Base-by-base conservation (phyloP, 2,329 filamentous ascomycete genomes). In the Diaporthe velutina region DNA sequence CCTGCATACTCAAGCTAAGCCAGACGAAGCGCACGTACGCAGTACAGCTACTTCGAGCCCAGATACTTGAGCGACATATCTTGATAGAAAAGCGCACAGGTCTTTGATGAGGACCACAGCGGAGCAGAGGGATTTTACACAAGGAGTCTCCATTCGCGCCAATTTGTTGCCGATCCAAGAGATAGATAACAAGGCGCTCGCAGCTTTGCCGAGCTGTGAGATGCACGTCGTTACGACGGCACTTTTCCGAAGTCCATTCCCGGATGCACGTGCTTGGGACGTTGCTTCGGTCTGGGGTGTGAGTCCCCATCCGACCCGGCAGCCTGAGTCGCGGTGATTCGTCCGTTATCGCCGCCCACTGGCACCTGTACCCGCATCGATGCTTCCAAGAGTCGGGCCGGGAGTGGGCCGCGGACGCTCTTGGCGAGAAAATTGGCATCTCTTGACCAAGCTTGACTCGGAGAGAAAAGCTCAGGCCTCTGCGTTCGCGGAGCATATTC, bases 391-490 rank as follows among this genome's bases (percentile, higher is more conserved):
- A 68, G 30, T 68, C 64, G 64, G 64, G 33, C 64, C 64, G 64
- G 64, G 45, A 54, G 48, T 68, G 48, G 64, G 33, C 48, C 64
- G 48, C 7, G 48, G 30, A 38, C 35, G 48, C 33, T 68, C 64
- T 68, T 68, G 64, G 64, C 64, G 48, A 40, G n/a, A 40, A 68
- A 68, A 68, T 68, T 40, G 64, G 64, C 64, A 68, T 68, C 45
- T 54, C 64, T 68, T 68, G 64, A 68, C 48, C 64, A 68, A 40
- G 64, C 64, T 68, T 68, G 64, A 54, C 45, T 54, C 48, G 33
- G 48, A 68, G 33, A 8, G n/a, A 19, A 38, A 40, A 68, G 48
- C 5, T 54, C 5, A 19, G 45, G 45, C 45, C 64, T 19, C 19
- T 28, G 64, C 45, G 4, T 4, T 22, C 15, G 12, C 10, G 7